Base-by-base conservation (phyloP, 495 filamentous ascomycete species). In the Penicillium odoratum region DNA sequence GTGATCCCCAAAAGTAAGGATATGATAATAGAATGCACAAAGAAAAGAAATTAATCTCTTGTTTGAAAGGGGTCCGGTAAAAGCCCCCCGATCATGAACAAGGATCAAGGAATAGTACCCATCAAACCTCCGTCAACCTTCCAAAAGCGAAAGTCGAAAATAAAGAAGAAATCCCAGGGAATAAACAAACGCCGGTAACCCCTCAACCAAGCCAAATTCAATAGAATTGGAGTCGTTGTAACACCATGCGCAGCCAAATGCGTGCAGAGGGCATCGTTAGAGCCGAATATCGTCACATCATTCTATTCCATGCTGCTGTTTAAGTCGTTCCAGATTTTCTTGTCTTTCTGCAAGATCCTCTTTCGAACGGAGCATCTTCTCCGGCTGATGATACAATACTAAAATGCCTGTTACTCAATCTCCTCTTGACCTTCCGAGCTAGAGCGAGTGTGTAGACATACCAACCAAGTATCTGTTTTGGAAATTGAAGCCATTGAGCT, bases 401-500 rank as follows among this genome's bases (percentile, higher is more conserved):
- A 67, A 33, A 68, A 29, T 18, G n/a, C 11, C 10, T 26, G 18
- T 46, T 10, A 9, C 29, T 45, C 16, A 30, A 60, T 70, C 50
- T 58, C 55, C 50, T 34, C 11, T 31, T 15, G 30, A 43, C 18
- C 25, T 6, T 28, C 34, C 21, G 26, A 38, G 33, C 15, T 8
- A 18, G 10, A 29, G 34, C 34, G 36, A 7, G 8, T 38, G 44
- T 50, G 25, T 43, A 55, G 51, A 83, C 91, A 46, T 87, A 96
- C 93, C 93, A 69, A 98, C 95, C 66, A 98, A 91, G 78, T 98
- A 98, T 71, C 94, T 91, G 81, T 93, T 96, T 78, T 98, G 95
- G 75, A 98, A 98, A 78, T 98, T 98, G 85, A 95, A 98, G 69
- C 94, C 94, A 78, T 98, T 98, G 69, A 98, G 81, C 81, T 97